Percentiles rank a stretch among this genome's conserved stretches.
phyloP scores from a whole-genome alignment of 495 filamentous ascomycete genomes.

The Pyronema omphalodes region DNA sequence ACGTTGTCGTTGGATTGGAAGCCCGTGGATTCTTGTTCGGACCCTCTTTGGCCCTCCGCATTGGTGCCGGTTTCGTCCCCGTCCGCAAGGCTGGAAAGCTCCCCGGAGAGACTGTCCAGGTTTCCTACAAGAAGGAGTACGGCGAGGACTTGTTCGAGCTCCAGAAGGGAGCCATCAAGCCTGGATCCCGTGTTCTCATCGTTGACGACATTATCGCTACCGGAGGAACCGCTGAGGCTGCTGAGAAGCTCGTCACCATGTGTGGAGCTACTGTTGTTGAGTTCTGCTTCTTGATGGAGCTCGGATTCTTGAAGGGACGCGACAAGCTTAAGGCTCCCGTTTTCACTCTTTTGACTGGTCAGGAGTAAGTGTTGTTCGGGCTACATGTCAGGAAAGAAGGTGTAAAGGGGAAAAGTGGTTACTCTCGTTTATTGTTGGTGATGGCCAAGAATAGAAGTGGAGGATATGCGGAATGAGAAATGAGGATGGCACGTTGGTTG shows the following conservation, averaged over 20 bases:
- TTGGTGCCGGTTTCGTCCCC: slow-evolving; percentile 81
- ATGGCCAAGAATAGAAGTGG: too few species aligned
- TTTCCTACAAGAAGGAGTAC: slow-evolving; percentile 86
- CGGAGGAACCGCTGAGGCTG: slow-evolving; percentile 80
- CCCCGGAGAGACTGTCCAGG: slow-evolving; percentile 68
- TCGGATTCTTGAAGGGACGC: slow-evolving; percentile 82
- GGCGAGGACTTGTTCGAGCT: slow-evolving; percentile 94
- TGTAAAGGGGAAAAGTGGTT: too few species aligned
- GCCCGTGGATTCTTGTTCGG: slow-evolving; percentile 93
- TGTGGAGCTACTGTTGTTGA: slow-evolving; percentile 60
- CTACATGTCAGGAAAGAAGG: too few species aligned
- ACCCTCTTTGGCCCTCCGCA: slow-evolving; percentile 64
- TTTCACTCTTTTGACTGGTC: slow-evolving; percentile 49
- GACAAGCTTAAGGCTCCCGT: slow-evolving; percentile 75
- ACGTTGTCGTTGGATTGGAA: slow-evolving; percentile 86
- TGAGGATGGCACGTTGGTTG: too few species aligned
- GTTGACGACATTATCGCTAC: slow-evolving; percentile 98
- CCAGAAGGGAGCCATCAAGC: slow-evolving; percentile 65
- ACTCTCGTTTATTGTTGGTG: too few species aligned
- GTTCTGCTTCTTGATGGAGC: slow-evolving; percentile 89
- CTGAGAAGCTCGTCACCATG: slow-evolving; percentile 65
- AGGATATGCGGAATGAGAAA: too few species aligned
- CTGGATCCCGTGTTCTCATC: slow-evolving; percentile 74
- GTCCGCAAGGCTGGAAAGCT: slow-evolving; percentile 94
- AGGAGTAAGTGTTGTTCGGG: slow-evolving; percentile 8